Conservation (phyloP, 2,329 filamentous ascomycete species). For the Tothia fuscella region DNA sequence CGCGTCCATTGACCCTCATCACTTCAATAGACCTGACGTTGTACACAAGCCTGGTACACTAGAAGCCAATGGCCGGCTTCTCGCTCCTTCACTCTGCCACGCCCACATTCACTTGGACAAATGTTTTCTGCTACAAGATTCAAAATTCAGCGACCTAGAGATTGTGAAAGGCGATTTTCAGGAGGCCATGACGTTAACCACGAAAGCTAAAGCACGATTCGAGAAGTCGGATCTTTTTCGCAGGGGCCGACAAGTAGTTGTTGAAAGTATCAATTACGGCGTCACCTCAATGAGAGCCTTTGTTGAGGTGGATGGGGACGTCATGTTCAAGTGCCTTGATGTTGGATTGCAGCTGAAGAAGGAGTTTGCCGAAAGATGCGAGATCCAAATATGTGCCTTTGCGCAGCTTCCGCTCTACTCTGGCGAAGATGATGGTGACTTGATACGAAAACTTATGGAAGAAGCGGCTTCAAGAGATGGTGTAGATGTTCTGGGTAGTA, state of each 20-base stretch:
- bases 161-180: conserved; percentile 50
- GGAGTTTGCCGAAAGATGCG: conserved; percentile 40
- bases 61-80: conserved; percentile 28
- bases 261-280: conserved; percentile 50
- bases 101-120: conserved; percentile 65
- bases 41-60: conserved; percentile 23
- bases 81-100: conserved; percentile 51
- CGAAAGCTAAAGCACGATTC: conserved; percentile 51
- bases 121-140: conserved; percentile 46
- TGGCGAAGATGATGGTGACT: conserved; percentile 33
- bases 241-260: conserved; percentile 52
- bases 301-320: conserved; percentile 56
- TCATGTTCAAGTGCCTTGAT: conserved; percentile 44
- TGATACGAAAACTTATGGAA: conserved; percentile 41
- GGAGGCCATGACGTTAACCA: conserved; percentile 50
- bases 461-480: conserved; percentile 28
- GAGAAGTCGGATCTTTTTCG: conserved; percentile 49
- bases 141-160: conserved; percentile 47
- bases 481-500: conserved; percentile 53
- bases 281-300: conserved; percentile 61
- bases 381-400: conserved; percentile 58
- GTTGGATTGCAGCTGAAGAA: conserved; percentile 46
- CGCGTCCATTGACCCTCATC: conserved; percentile 22
- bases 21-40: conserved; percentile 7
- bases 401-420: conserved; percentile 59